Base-by-base conservation (phyloP, 129 eudicot species). In the Flaveria bidentis region DNA sequence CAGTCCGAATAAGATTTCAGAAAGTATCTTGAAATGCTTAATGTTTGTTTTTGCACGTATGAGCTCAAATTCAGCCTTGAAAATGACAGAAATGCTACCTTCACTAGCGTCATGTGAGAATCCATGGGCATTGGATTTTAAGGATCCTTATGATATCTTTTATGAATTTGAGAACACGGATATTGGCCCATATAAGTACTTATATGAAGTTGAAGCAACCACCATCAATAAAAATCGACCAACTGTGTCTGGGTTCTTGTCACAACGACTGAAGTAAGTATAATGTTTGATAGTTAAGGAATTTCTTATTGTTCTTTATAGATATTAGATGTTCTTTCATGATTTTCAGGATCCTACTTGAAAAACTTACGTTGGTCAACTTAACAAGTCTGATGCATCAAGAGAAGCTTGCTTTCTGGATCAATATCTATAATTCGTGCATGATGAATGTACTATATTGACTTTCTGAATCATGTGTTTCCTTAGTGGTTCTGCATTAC, bases 321-420 rank as follows among this genome's bases (percentile, higher is more conserved):
- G 3, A 28, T 53, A 55, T 42, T 53, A 72, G 23, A 80, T 23
- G 47, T 45, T 63, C 25, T 73, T 49, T 83, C 5, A 6, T 57
- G 33, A 39, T 53, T 74, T 72, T 76, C 77, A 92, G 98, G 83
- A 69, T 86, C 33, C 80, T 87, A 30, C 78, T 90, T 13, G 86
- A 78, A 57, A 90, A 88, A 75, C 90, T 87, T 41, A 89, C 90
- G 42, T 68, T 74, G 3, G 89, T 85, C 69, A 79, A 86, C 63
- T 77, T 92, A 76, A 81, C 84, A 49, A 87, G 85, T 52, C 84
- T 90, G 16, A 87, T 80, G 50, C 92, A 88, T 84, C 91, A 92
- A 77, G 96, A 89, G 76, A 91, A 91, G 88, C 92, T 91, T 77
- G 97, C 97, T 67, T 91, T 91, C 84, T 91, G 97, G 97, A 91